Evolutionary conservation across 2,329 filamentous ascomycete genomes (phyloP).

Genomic region (Nannizziopsis barbatae): DNA sequence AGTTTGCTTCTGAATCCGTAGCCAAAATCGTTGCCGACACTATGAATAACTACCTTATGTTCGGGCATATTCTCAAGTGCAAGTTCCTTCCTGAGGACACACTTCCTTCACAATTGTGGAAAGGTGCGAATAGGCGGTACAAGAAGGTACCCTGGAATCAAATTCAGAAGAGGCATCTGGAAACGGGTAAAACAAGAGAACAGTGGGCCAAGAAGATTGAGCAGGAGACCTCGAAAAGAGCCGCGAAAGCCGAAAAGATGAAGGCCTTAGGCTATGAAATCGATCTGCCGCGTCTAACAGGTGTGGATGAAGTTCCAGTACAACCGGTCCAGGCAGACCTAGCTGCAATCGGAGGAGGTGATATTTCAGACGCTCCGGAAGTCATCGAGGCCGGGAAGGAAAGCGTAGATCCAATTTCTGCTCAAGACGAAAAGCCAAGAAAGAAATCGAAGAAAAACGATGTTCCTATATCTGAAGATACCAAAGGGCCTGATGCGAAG

Average conservation of each 20-base stretch:
- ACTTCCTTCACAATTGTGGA: slow-evolving; percentile 72
- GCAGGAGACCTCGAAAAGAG: slow-evolving; percentile 60
- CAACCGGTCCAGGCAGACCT: slow-evolving; percentile 24
- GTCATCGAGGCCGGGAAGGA: slow-evolving; percentile 23
- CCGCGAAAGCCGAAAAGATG: slow-evolving; percentile 59
- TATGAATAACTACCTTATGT: slow-evolving; percentile 96
- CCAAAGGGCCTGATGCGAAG: slow-evolving; percentile 1
- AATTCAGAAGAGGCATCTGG: slow-evolving; percentile 65
- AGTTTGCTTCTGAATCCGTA: slow-evolving; percentile 67
- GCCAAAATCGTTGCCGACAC: slow-evolving; percentile 87
- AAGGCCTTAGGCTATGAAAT: slow-evolving; percentile 77
- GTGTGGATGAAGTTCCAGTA: slow-evolving; percentile 43
- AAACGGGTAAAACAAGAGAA: slow-evolving; percentile 59
- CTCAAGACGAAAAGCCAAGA: slow-evolving; percentile 14
- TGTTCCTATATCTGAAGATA: slow-evolving; percentile 11
- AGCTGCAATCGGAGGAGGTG: slow-evolving; percentile 15
- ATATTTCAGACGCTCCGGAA: slow-evolving; percentile 11
- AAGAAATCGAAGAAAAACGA: slow-evolving; percentile 20
- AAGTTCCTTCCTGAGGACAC: slow-evolving; percentile 65
- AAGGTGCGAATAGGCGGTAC: slow-evolving; percentile 81
- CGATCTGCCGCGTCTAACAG: slow-evolving; percentile 60
- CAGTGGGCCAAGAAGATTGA: slow-evolving; percentile 67
- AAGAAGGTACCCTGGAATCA: slow-evolving; percentile 80
- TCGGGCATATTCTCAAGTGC: slow-evolving; percentile 86
- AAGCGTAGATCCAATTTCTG: slow-evolving; percentile 19